Conservation (phyloP, 805 yeast species). For the Saturnispora diversa region DNA sequence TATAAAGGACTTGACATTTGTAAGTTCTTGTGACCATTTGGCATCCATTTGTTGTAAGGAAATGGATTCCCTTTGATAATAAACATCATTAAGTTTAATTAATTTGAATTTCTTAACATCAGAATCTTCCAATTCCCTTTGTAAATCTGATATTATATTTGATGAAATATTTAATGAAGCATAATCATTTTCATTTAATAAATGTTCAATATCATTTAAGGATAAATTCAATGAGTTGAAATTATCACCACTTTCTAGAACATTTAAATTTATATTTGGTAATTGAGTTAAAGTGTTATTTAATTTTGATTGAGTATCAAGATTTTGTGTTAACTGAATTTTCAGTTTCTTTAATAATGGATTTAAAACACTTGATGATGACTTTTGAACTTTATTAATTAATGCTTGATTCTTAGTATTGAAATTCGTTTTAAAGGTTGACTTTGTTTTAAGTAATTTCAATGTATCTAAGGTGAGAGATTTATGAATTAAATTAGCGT, state of each 20-base stretch:
- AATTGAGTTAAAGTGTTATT: constrained; percentile 15
- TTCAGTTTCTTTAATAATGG: constrained; percentile 10
- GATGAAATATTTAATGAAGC: constrained; percentile 14
- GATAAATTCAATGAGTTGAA: constrained; percentile 4
- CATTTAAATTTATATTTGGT: constrained; percentile 18
- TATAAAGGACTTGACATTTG: constrained; percentile 19
- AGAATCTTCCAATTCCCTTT: constrained; percentile 17
- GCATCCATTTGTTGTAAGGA: constrained; percentile 18
- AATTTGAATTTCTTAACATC: constrained; percentile 24
- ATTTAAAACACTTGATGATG: constrained; percentile 7
- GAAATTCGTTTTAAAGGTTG: constrained; percentile 16
- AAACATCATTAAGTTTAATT: constrained; percentile 23
- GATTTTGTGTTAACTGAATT: constrained; percentile 18
- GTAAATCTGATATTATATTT: constrained; percentile 17
- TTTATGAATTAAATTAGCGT: no score
- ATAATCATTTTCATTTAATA: constrained; percentile 8
- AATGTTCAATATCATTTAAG: not conserved
- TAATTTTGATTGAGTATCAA: constrained; percentile 14
- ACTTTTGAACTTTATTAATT: constrained; percentile 13
- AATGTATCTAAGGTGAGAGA: no score
- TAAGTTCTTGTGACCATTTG: constrained; percentile 26
- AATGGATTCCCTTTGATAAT: constrained; percentile 20
- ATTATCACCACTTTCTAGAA: constrained; percentile 3
- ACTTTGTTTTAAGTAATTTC: no score
- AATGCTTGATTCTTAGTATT: constrained; percentile 14